Conservation (phyloP, 495 filamentous ascomycete species). For the Aspergillus sclerotioniger region DNA sequence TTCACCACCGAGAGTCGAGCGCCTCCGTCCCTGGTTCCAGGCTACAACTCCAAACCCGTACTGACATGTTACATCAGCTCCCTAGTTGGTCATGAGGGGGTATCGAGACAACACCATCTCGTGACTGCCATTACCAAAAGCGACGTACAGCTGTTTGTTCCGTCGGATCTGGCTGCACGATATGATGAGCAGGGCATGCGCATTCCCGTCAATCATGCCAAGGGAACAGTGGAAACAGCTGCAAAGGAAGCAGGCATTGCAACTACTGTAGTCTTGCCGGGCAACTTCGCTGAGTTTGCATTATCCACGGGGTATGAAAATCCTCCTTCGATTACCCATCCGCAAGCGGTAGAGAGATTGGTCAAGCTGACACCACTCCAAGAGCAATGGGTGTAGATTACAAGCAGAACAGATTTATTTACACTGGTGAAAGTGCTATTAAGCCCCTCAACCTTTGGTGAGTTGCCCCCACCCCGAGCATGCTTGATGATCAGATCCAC, state of each 20-base stretch:
- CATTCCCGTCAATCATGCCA: constrained; percentile 14
- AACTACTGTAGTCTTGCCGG: constrained; percentile 15
- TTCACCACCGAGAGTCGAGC: background rate
- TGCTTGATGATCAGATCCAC: background rate
- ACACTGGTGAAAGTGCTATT: constrained; percentile 15
- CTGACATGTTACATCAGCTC: constrained; percentile 16
- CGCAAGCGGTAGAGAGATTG: no score
- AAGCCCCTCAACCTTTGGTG: constrained; percentile 9
- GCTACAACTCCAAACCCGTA: no score
- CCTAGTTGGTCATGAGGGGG: constrained; percentile 21
- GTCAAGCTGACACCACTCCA: constrained; percentile 5
- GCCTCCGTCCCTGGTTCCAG: no score
- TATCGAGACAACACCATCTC: constrained; percentile 14
- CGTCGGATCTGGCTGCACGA: constrained; percentile 20
- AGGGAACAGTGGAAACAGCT: constrained; percentile 20
- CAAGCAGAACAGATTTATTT: constrained; percentile 14
- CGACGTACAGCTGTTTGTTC: constrained; percentile 21
- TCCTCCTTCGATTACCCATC: no score
- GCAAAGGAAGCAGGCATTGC: constrained; percentile 21
- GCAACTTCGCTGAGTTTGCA: constrained; percentile 22
- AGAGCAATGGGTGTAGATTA: constrained; percentile 21
- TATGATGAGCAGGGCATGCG: constrained; percentile 18
- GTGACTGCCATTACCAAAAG: constrained; percentile 24
- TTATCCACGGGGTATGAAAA: constrained; percentile 7
- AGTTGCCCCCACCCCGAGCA: background rate